Conservation (phyloP, 73 alveolate genomes). For the Blepharisma japonicum region DNA sequence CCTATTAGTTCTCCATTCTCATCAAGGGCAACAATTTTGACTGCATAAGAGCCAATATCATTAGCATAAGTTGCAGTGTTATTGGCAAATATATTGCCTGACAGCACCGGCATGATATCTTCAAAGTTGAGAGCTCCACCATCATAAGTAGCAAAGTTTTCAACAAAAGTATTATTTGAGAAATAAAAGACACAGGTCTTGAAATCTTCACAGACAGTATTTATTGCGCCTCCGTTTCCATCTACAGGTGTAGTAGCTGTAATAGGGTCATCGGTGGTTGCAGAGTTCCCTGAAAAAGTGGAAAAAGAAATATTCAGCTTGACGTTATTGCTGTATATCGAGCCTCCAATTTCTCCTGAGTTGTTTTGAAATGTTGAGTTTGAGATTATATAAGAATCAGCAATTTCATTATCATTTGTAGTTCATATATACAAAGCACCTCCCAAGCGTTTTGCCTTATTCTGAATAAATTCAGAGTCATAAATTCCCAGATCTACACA, state of each 20-base stretch:
- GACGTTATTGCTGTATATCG: too few species aligned
- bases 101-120: background rate
- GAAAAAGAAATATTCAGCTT: background rate
- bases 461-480: too few species aligned
- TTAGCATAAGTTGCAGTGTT: conserved; percentile 38
- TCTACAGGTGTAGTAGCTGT: too few species aligned
- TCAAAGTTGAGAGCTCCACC: conserved; percentile 1
- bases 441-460: too few species aligned
- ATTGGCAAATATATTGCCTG: background rate
- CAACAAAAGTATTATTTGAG: background rate
- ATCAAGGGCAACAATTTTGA: background rate
- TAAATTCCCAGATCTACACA: too few species aligned
- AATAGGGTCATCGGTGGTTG: background rate
- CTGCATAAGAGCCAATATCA: conserved; percentile 36
- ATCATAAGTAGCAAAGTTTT: background rate
- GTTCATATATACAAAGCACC: too few species aligned
- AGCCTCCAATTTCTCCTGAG: too few species aligned
- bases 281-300: background rate
- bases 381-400: background rate
- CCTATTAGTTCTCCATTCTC: too few species aligned
- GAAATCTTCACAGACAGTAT: background rate
- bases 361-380: background rate
- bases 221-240: background rate
- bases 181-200: background rate
- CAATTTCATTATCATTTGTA: too few species aligned